Base-by-base conservation (phyloP, 2,329 filamentous ascomycete species). In the Aureobasidium musti region DNA sequence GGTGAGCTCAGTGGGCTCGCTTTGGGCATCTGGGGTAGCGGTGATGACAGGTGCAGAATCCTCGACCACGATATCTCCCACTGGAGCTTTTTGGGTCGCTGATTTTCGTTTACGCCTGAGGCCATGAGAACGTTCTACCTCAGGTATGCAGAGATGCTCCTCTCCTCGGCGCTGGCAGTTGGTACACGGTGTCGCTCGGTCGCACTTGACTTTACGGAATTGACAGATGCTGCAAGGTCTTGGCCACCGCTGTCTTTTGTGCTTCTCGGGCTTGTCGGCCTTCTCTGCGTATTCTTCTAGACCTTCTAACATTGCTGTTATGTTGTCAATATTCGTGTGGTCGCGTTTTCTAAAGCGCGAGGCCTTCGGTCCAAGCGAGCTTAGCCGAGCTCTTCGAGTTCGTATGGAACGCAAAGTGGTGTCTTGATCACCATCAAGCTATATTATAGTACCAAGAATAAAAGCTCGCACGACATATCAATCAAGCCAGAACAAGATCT, bases 161-260 rank as follows among this genome's bases (percentile, higher is more conserved):
- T 53, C 50, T 14, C 50, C 50, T 13, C 50, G 30, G 19, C 50
- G 50, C 14, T 53, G 23, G 30, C 50, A 53, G 14, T 53, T 53
- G 19, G 50, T 54, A 39, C 52, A 54, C 39, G 52, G 30, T 23
- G 33, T 54, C 10, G 19, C 52, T 37, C 52, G 52, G n/a, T 54
- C 52, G 52, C 52, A 39, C 33, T 54, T 37, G 52, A 54, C 52
- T 54, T 54, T 54, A n/a, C 52, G 30, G 23, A 33, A 54, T 14
- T 37, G 33, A 26, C 52, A 54, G n/a, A 37, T 54, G 4, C 52
- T 14, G 13, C 52, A 54, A 21, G 52, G 52, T 23, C 30, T 28
- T 23, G 52, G 52, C 52, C 52, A 54, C 5, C 52, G 52, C n/a
- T 37, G 33, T 54, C 52, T 37, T 23, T 21, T 39, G 19, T 2